A percentile compares a stretch with the other conserved stretches of the same genome.
Conservation (phyloP, 345 rosid genomes). For the Sisymbrium irio region DNA sequence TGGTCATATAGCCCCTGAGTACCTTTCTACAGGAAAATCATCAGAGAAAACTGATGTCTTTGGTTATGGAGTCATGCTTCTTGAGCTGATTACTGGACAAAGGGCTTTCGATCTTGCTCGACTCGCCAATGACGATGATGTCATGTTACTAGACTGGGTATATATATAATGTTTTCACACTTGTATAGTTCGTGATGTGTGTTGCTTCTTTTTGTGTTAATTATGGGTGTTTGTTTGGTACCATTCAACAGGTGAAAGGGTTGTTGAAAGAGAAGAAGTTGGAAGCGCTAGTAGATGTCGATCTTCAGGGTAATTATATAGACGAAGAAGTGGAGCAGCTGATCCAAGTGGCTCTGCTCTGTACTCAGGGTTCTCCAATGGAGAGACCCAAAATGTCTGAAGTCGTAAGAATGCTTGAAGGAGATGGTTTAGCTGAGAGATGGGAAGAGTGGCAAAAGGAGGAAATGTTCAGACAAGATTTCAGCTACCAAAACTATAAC, state of each 20-base stretch:
- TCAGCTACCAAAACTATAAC: constrained; percentile 26
- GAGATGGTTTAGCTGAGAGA: constrained; percentile 94
- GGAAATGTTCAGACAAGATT: constrained; percentile 44
- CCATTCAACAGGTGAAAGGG: constrained; percentile 75
- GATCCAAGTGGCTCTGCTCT: constrained; percentile 92
- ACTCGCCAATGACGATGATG: constrained; percentile 94
- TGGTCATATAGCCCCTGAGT: constrained; percentile 98
- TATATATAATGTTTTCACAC: constrained; percentile 11
- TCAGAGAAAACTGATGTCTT: constrained; percentile 97
- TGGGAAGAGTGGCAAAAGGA: constrained; percentile 99
- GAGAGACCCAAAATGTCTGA: constrained; percentile 97
- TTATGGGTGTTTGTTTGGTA: background rate
- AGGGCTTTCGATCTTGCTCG: constrained; percentile 92
- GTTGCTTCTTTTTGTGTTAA: constrained; percentile 7
- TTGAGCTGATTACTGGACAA: constrained; percentile 90
- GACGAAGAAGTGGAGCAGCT: constrained; percentile 82
- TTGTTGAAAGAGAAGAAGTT: constrained; percentile 76
- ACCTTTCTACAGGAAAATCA: constrained; percentile 96
- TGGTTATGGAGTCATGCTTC: constrained; percentile 93
- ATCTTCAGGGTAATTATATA: constrained; percentile 63
- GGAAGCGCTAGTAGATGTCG: constrained; percentile 72
- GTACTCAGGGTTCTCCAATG: constrained; percentile 82
- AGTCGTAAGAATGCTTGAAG: constrained; percentile 98
- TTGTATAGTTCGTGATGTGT: background rate
- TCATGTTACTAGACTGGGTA: constrained; percentile 96